phyloP scores from a whole-genome alignment of 768 basidiomycete species.

The Pholiota conissans region DNA sequence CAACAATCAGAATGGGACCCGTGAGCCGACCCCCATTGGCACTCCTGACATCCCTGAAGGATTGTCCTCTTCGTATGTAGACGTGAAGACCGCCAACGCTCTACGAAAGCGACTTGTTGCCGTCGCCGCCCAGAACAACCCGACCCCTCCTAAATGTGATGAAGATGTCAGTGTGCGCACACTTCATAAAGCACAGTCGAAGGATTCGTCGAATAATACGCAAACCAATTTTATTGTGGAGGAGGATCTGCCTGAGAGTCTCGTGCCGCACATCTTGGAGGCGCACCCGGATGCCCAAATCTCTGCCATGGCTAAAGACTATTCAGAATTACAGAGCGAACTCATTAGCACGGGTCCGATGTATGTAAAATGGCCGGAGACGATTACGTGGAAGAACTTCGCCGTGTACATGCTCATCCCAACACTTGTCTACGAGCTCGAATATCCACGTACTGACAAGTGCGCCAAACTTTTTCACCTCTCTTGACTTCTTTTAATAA shows the following conservation, averaged over 20 bases:
- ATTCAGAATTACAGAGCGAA: conserved; percentile 75
- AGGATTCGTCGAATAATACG: conserved; percentile 2
- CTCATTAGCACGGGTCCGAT: conserved; percentile 70
- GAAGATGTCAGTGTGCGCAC: conserved; percentile 9
- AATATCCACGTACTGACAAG: conserved; percentile 91
- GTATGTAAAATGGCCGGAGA: conserved; percentile 78
- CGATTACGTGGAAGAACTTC: conserved; percentile 81
- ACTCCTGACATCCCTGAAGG: conserved; percentile 48
- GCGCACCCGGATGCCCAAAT: conserved; percentile 69
- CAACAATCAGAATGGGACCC: conserved; percentile 23
- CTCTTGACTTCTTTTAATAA: too few relatives aligned
- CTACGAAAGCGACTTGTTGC: conserved; percentile 59
- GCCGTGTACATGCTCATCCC: conserved; percentile 85
- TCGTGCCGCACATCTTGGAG: conserved; percentile 46
- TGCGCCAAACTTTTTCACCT: too few relatives aligned
- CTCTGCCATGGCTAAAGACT: conserved; percentile 69
- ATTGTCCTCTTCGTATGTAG: conserved; percentile 50
- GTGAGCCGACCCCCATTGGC: conserved; percentile 33
- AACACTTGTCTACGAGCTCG: conserved; percentile 93
- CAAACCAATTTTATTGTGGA: conserved; percentile 11
- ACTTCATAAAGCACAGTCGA: conserved; percentile 12
- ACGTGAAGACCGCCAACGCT: conserved; percentile 48
- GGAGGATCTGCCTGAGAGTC: conserved; percentile 16
- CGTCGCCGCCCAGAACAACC: conserved; percentile 28
- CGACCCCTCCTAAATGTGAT: conserved; percentile 5